Percentiles rank a stretch among this genome's conserved stretches.
These are phyloP conservation scores for Mucor racemosus DNA, from an alignment of 371 early-diverging fungal genomes.

Conservation along the genomic window DNA sequence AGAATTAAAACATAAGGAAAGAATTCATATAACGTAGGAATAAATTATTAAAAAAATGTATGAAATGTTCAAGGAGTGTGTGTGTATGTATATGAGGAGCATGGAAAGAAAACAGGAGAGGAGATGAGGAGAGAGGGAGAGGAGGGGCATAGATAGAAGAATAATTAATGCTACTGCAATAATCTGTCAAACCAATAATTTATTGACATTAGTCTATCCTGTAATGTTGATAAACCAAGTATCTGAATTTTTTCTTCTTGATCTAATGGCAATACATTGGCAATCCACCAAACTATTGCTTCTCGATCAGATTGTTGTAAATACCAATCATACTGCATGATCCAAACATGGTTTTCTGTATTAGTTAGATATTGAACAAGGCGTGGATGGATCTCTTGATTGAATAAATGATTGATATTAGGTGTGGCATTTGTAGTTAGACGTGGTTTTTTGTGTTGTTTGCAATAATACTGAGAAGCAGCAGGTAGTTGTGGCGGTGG, in stretches of 20 bases:
- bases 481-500: slow-evolving; percentile 1
- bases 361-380: slow-evolving; percentile 1
- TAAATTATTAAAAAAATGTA: not conserved
- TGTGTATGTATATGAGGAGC: not conserved
- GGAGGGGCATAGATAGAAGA: not conserved
- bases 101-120: not conserved
- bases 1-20: not conserved
- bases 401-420: not conserved
- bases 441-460: not conserved
- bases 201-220: slow-evolving; percentile 46
- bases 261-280: slow-evolving; percentile 52
- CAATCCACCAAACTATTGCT: slow-evolving; percentile 56
- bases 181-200: not conserved
- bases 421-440: not conserved
- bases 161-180: not conserved
- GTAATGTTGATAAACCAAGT: slow-evolving; percentile 35
- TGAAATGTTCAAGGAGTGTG: not conserved
- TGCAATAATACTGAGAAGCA: not conserved
- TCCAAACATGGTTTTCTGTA: not conserved
- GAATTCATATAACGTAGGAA: not conserved
- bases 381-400: slow-evolving; percentile 3
- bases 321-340: slow-evolving; percentile 18
- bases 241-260: slow-evolving; percentile 44
- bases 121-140: not conserved
- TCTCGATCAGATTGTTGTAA: slow-evolving; percentile 21